Base-by-base conservation (phyloP, 225 moss, liverwort and hornwort species). In the Sphagnum contortum region DNA sequence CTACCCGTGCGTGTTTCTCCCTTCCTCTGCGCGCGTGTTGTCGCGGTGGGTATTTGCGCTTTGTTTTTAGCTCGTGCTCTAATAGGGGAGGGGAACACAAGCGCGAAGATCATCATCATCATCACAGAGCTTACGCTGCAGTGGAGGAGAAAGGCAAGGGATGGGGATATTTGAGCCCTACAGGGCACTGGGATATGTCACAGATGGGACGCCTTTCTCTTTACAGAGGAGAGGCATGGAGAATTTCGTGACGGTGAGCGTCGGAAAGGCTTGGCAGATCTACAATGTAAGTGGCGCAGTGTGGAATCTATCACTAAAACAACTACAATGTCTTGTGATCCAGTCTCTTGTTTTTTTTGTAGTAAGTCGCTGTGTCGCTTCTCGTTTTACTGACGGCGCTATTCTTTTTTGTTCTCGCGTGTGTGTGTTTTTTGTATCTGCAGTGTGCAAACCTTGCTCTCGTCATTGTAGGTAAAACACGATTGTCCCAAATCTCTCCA, bases 91-190 rank as follows among this genome's bases (percentile, higher is more conserved):
- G 29, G 29, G 29, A 29, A 29, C 29, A 29, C 29, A 29, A 29
- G 29, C 29, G 29, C 29, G 29, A 29, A 1, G 29, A 29, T 29
- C 29, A 29, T 29, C 29, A 29, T 29, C 29, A 29, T 29, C 29
- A 29, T 29, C 29, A 29, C 29, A 29, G 29, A 29, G 29, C 29
- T 1, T 29, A 29, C 29, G 29, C 1, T 52, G 52, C 52, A 0
- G 52, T 6, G 52, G 52, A 11, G 9, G 61, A 46, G 44, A 5
- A 14, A 11, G 48, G 10, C 6, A 6, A 52, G 63, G 14, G n/a
- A 81, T 88, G 86, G 90, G 83, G 69, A 85, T 98, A 72, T 98
- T 98, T 59, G 85, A 91, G 85, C 93, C 98, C 45, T 98, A 87
- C 69, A 77, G 98, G 52, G 93, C 93, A n/a, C 72, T 93, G 10